Percentiles rank a stretch among this genome's conserved stretches.
phyloP scores from a whole-genome alignment of 768 basidiomycete genomes.

The Pseudohyphozyma bogoriensis region DNA sequence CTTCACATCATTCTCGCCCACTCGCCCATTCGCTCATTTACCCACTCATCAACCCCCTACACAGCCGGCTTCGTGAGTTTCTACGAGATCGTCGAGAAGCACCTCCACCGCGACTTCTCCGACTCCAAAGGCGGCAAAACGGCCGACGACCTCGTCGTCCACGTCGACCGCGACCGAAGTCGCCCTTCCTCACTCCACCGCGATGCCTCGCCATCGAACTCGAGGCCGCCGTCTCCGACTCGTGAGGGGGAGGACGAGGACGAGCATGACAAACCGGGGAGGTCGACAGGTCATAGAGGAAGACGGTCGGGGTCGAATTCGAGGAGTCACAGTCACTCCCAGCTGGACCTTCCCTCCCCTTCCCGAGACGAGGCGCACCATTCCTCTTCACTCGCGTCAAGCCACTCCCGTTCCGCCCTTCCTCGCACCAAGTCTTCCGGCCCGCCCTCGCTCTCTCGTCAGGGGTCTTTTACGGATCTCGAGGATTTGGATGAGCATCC shows the following conservation, averaged over 20 bases:
- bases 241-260: neutral
- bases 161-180: slow-evolving; percentile 11
- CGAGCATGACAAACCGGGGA: neutral
- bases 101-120: slow-evolving; percentile 25
- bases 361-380: too few relatives aligned
- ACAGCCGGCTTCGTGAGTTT: slow-evolving; percentile 25
- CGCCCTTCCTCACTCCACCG: slow-evolving; percentile 10
- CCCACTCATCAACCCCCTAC: too few relatives aligned
- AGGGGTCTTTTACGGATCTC: too few relatives aligned
- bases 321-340: too few relatives aligned
- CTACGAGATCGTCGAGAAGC: slow-evolving; percentile 28
- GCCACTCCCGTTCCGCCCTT: too few relatives aligned
- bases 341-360: too few relatives aligned
- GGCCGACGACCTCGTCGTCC: slow-evolving; percentile 25
- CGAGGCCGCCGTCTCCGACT: neutral
- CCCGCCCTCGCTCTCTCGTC: too few relatives aligned
- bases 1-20: neutral
- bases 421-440: too few relatives aligned
- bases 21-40: too few relatives aligned
- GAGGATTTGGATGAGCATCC: too few relatives aligned
- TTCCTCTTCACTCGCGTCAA: too few relatives aligned
- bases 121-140: slow-evolving; percentile 15
- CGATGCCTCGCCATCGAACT: slow-evolving; percentile 3
- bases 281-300: neutral
- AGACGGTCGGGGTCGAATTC: too few relatives aligned